A percentile compares a stretch with the other conserved stretches of the same genome.
These are phyloP conservation scores for Syzygium oleosum DNA, from an alignment of 345 rosid genomes.

Conservation along the genomic window DNA sequence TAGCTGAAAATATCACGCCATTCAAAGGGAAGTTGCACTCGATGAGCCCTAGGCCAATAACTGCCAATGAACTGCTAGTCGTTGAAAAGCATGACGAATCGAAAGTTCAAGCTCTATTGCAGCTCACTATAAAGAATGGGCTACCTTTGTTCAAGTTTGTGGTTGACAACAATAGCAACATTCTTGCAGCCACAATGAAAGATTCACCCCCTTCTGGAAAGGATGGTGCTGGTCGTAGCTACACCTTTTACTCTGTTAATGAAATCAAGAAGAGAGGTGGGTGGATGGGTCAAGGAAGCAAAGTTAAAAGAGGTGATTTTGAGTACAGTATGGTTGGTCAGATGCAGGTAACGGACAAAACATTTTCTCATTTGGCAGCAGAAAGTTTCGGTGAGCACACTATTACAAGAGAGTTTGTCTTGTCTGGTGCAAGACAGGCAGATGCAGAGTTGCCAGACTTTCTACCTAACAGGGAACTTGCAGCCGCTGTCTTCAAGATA, in stretches of 20 bases:
- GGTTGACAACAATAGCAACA: constrained; percentile 36
- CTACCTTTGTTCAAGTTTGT: constrained; percentile 59
- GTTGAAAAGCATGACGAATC: constrained; percentile 24
- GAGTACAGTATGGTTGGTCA: constrained; percentile 46
- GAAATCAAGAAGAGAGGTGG: constrained; percentile 54
- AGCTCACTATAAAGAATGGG: constrained; percentile 54
- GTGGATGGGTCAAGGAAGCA: constrained; percentile 56
- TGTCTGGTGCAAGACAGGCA: constrained; percentile 29
- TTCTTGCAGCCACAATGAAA: constrained; percentile 66
- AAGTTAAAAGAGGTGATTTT: constrained; percentile 46
- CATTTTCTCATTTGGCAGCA: constrained; percentile 14
- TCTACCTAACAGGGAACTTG: constrained; percentile 45
- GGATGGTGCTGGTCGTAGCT: constrained; percentile 26
- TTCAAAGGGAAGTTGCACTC: constrained; percentile 25
- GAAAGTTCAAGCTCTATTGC: constrained; percentile 48
- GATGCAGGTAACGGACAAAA: constrained; percentile 36
- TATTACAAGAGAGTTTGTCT: constrained; percentile 46
- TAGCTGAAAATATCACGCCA: constrained; percentile 28
- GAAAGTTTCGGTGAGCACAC: constrained; percentile 17
- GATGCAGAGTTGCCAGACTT: constrained; percentile 21
- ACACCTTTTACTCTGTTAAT: constrained; percentile 54
- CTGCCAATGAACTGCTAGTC: constrained; percentile 9
- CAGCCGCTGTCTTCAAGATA: constrained; percentile 43
- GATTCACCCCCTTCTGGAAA: constrained; percentile 28
- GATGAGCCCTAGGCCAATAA: constrained; percentile 12